Evolutionary conservation across 768 basidiomycete genomes (phyloP).

Genomic region (Leccinum imitatum): DNA sequence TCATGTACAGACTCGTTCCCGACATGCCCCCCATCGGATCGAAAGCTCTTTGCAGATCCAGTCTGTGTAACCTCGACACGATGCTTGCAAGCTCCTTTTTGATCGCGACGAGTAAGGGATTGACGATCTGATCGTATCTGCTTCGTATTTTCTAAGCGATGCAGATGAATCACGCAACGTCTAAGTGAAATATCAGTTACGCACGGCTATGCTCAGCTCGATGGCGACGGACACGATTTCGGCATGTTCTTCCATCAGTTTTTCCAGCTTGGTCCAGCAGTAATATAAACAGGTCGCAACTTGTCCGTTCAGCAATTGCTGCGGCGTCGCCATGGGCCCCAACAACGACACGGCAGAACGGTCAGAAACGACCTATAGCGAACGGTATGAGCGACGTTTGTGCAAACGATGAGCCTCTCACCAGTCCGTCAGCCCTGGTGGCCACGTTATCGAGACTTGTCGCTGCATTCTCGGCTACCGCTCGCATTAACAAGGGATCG

Average conservation of each 20-base stretch:
- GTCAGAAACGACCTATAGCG: constrained; percentile 59
- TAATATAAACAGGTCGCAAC: constrained; percentile 64
- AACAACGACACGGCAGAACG: constrained; percentile 72
- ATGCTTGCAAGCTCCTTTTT: constrained; percentile 71
- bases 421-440: constrained; percentile 64
- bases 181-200: constrained; percentile 10
- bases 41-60: constrained; percentile 72
- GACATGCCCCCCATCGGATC: constrained; percentile 59
- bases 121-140: constrained; percentile 55
- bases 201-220: constrained; percentile 57
- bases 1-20: constrained; percentile 79
- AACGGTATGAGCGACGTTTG: not conserved
- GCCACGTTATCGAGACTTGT: constrained; percentile 69
- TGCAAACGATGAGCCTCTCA: constrained; percentile 36
- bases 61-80: constrained; percentile 78
- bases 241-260: constrained; percentile 24
- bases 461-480: constrained; percentile 73
- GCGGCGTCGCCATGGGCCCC: constrained; percentile 75
- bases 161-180: not conserved
- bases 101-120: constrained; percentile 66
- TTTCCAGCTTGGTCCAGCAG: constrained; percentile 27
- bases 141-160: constrained; percentile 23
- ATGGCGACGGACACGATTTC: constrained; percentile 52
- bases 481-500: constrained; percentile 81
- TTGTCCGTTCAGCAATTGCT: constrained; percentile 76